A percentile compares a stretch with the other conserved stretches of the same genome.
phyloP scores from a whole-genome alignment of 2,329 filamentous ascomycete species.

The Fusarium sp. region DNA sequence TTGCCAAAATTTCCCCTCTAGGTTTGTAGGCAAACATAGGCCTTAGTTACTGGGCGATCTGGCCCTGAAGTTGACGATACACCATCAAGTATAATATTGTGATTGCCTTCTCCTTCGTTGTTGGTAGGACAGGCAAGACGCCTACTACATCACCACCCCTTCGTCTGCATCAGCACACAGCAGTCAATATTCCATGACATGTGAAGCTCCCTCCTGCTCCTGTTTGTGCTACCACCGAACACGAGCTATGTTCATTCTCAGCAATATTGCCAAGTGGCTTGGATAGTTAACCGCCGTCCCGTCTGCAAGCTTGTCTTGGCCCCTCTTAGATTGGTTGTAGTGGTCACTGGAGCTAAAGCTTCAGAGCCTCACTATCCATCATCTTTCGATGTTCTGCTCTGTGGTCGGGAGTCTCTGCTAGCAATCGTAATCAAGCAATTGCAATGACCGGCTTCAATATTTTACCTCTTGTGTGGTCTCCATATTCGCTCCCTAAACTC shows the following conservation, averaged over 20 bases:
- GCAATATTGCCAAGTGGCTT: slow-evolving; percentile 7
- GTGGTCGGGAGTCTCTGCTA: background rate
- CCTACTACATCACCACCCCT: slow-evolving; percentile 7
- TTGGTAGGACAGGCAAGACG: slow-evolving; percentile 22
- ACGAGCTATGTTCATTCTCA: slow-evolving; percentile 19
- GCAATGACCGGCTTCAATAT: background rate
- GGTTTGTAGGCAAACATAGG: background rate
- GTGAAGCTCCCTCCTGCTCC: background rate
- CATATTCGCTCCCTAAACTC: slow-evolving; percentile 6
- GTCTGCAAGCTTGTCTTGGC: background rate
- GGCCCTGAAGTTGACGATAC: background rate
- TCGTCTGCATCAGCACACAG: slow-evolving; percentile 10
- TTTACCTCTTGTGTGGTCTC: slow-evolving; percentile 2
- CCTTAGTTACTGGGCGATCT: background rate
- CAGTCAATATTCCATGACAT: slow-evolving; percentile 10
- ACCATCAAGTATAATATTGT: background rate
- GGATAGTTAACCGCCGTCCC: slow-evolving; percentile 9
- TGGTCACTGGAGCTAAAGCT: background rate
- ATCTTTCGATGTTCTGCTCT: background rate
- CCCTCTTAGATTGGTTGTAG: background rate
- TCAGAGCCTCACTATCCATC: slow-evolving; percentile 18
- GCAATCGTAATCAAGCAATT: background rate
- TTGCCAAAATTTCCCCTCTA: background rate
- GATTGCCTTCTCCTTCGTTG: slow-evolving; percentile 4
- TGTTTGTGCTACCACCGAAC: slow-evolving; percentile 26